Percentiles rank a stretch among this genome's conserved stretches.
These are phyloP conservation scores for Exophiala phaeomuriformis DNA, from an alignment of 2,329 filamentous ascomycete species.

Conservation along the genomic window DNA sequence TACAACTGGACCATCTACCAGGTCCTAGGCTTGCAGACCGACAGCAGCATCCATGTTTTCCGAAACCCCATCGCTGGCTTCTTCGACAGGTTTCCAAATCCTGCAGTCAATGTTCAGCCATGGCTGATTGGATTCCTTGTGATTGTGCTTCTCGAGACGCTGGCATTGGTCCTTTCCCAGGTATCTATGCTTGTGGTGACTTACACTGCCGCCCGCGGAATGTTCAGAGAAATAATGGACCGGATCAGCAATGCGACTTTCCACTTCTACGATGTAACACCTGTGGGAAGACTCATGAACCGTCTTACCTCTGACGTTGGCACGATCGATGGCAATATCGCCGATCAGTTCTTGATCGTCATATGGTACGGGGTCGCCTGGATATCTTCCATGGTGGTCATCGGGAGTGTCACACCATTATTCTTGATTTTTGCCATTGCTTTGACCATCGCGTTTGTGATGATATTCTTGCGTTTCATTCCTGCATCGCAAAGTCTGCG, in stretches of 20 bases:
- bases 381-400: conserved; percentile 65
- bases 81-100: conserved; percentile 55
- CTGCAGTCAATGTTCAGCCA: conserved; percentile 58
- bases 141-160: conserved; percentile 55
- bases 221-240: conserved; percentile 67
- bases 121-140: conserved; percentile 68
- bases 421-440: conserved; percentile 66
- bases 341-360: conserved; percentile 62
- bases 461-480: conserved; percentile 69
- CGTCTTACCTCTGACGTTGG: conserved; percentile 84
- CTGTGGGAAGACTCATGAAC: conserved; percentile 85
- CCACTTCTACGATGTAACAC: conserved; percentile 84
- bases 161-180: conserved; percentile 56
- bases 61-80: conserved; percentile 29
- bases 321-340: conserved; percentile 80
- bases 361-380: conserved; percentile 65
- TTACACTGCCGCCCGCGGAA: conserved; percentile 65
- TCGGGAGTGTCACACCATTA: conserved; percentile 67
- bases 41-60: conserved; percentile 18
- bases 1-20: conserved; percentile 44
- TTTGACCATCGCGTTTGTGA: conserved; percentile 61
- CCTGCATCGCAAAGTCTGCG: conserved; percentile 77
- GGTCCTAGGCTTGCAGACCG: conserved; percentile 23
- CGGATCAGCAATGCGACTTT: conserved; percentile 74
- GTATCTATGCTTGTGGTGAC: conserved; percentile 67